These are phyloP conservation scores for Tolypocladium capitatum DNA, from an alignment of 2,329 filamentous ascomycete genomes.

Conservation along the genomic window DNA sequence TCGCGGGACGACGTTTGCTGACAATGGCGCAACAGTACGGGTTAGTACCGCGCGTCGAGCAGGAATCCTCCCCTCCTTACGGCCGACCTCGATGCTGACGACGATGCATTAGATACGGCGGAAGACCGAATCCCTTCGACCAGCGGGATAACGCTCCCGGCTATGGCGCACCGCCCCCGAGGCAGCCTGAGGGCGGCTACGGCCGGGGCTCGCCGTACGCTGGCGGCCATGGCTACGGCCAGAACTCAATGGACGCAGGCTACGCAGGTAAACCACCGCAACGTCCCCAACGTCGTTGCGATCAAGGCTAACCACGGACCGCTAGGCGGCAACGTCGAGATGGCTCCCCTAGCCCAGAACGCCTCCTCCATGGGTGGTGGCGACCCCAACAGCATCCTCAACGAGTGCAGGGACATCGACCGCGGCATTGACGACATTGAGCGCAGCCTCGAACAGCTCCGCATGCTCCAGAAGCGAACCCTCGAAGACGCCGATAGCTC, in stretches of 20 bases:
- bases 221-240: conserved; percentile 10
- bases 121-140: conserved; percentile 44
- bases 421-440: conserved; percentile 64
- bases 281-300: neutral
- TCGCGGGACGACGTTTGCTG: conserved; percentile 10
- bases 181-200: conserved; percentile 7
- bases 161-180: conserved; percentile 13
- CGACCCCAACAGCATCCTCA: conserved; percentile 67
- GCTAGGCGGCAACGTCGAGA: conserved; percentile 48
- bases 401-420: conserved; percentile 74
- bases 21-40: conserved; percentile 34
- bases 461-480: conserved; percentile 55
- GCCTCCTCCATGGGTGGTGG: conserved; percentile 30
- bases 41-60: conserved; percentile 24
- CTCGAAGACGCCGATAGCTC: conserved; percentile 65
- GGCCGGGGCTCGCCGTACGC: conserved; percentile 11
- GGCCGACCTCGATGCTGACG: conserved; percentile 15
- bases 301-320: neutral
- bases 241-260: conserved; percentile 11
- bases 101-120: conserved; percentile 34
- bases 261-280: conserved; percentile 16
- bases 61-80: neutral
- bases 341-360: conserved; percentile 50
- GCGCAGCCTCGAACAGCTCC: conserved; percentile 56
- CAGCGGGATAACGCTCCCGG: conserved; percentile 30